Percentiles rank a stretch among this genome's conserved stretches.
phyloP scores from a whole-genome alignment of 176 grass and related monocot species.

The Zea mays region Zm-B73-REFERENCE-NAM-5.0 NC_050099.1:248761001-248761500 shows the following conservation, averaged over 20 bases:
- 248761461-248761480: constrained; percentile 70
- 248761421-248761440: constrained; percentile 48
- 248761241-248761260: not conserved
- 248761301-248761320: not conserved
- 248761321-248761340: constrained; percentile 20
- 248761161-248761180: too few relatives aligned
- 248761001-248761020: too few relatives aligned
- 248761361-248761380: not conserved
- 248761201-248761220: not conserved
- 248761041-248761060: too few relatives aligned
- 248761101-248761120: too few relatives aligned
- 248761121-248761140: too few relatives aligned
- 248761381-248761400: not conserved
- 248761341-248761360: not conserved
- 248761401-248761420: constrained; percentile 33
- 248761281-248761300: not conserved
- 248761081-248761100: too few relatives aligned
- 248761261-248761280: not conserved
- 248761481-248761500: constrained; percentile 38
- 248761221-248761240: not conserved
- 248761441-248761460: constrained; percentile 42
- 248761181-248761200: too few relatives aligned
- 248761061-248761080: too few relatives aligned
- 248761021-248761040: too few relatives aligned
- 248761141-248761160: too few relatives aligned